Conservation (phyloP, 2,329 filamentous ascomycete genomes). For the Xylariaceae sp. region DNA sequence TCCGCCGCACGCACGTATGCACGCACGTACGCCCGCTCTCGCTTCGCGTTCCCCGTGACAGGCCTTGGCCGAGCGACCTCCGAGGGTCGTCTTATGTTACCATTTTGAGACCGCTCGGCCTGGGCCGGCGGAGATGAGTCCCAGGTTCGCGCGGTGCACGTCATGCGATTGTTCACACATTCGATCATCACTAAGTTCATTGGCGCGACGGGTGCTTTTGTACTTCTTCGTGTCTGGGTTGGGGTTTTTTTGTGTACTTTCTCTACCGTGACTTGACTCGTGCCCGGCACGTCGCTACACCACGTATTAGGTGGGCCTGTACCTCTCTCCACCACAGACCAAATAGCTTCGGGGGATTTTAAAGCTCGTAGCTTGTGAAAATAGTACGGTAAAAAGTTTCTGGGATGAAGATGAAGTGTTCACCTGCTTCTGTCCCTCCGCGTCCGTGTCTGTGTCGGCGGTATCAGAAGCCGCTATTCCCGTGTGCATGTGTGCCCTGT, state of each 20-base stretch:
- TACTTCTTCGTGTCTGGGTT: slow-evolving; percentile 4
- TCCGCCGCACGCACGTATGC: no score
- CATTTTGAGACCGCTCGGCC: no score
- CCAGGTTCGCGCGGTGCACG: no score
- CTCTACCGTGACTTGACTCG: slow-evolving; percentile 1
- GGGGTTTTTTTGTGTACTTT: slow-evolving; percentile 3
- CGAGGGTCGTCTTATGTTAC: no score
- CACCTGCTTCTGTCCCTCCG: not conserved
- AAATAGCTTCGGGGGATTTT: not conserved
- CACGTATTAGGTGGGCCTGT: not conserved
- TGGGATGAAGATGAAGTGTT: slow-evolving; percentile 6
- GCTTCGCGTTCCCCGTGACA: no score
- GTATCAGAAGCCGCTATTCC: no score
- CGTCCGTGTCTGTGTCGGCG: not conserved
- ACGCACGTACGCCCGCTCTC: no score
- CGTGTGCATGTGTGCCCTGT: not conserved
- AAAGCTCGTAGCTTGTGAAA: slow-evolving; percentile 1
- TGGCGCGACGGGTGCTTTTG: not conserved
- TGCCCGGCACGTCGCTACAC: slow-evolving; percentile 2
- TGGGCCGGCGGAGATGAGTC: no score
- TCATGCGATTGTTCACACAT: no score
- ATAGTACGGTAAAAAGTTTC: slow-evolving; percentile 12
- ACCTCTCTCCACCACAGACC: slow-evolving; percentile 2
- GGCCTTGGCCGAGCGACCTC: no score
- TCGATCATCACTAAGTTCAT: no score